Evolutionary conservation across 805 yeast species (phyloP).

Genomic region (Metschnikowia anglica): DNA sequence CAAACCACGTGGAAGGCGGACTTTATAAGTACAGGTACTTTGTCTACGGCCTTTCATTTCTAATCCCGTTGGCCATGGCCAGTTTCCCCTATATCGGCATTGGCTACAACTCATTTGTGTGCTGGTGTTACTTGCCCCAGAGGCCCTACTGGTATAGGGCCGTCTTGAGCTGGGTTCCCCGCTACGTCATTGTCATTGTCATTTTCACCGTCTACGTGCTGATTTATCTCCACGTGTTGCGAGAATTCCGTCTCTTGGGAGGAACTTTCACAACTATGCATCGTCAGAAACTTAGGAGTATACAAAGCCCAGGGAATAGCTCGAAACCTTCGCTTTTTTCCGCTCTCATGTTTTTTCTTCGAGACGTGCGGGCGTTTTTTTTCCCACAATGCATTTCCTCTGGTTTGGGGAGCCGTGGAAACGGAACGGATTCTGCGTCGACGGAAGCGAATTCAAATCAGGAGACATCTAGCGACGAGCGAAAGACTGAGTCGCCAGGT

Average conservation of each 20-base stretch:
- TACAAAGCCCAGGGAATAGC: slow-evolving; percentile 3
- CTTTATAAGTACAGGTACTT: slow-evolving; percentile 55
- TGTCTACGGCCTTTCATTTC: slow-evolving; percentile 57
- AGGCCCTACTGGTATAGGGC: slow-evolving; percentile 71
- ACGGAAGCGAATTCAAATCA: slow-evolving; percentile 6
- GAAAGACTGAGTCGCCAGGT: slow-evolving; percentile 8
- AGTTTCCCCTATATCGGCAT: slow-evolving; percentile 69
- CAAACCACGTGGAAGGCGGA: slow-evolving; percentile 64
- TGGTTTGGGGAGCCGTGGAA: slow-evolving; percentile 13
- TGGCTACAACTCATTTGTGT: slow-evolving; percentile 56
- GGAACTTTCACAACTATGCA: slow-evolving; percentile 42
- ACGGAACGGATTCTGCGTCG: slow-evolving; percentile 1
- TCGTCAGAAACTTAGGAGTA: slow-evolving; percentile 10
- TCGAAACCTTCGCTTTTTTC: slow-evolving; percentile 29
- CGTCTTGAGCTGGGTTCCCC: slow-evolving; percentile 77
- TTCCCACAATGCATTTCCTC: slow-evolving; percentile 33
- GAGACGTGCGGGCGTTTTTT: slow-evolving; percentile 23
- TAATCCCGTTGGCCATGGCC: slow-evolving; percentile 68
- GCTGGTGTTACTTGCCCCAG: slow-evolving; percentile 80
- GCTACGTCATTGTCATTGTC: slow-evolving; percentile 62
- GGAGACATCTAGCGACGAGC: slow-evolving; percentile 7
- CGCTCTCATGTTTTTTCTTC: slow-evolving; percentile 31
- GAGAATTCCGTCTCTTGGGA: slow-evolving; percentile 57
- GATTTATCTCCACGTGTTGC: slow-evolving; percentile 69
- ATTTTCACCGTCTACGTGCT: slow-evolving; percentile 66